phyloP scores from a whole-genome alignment of 257 asterid genomes.

The Jacaranda mimosifolia region DNA sequence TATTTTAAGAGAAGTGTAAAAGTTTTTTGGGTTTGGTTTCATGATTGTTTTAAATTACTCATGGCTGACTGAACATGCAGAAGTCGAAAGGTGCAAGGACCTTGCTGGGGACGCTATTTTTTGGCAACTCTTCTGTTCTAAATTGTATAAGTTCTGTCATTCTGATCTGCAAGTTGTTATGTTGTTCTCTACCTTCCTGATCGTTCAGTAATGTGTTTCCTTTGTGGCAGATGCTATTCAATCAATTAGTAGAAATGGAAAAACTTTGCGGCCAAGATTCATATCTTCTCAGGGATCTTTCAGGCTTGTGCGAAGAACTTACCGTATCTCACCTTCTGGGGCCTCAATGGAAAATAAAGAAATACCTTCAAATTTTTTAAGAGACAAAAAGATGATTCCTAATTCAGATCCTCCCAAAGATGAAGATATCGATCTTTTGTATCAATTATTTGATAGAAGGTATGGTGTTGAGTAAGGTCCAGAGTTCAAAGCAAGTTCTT shows the following conservation, averaged over 20 bases:
- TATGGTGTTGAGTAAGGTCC: conserved; percentile 31
- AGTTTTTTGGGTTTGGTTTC: conserved; percentile 13
- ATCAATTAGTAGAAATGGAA: conserved; percentile 40
- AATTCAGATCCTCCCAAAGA: conserved; percentile 73
- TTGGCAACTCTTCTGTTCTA: conserved; percentile 47
- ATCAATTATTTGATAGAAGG: conserved; percentile 83
- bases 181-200: conserved; percentile 20
- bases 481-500: background rate
- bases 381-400: conserved; percentile 76
- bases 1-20: background rate
- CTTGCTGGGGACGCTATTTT: conserved; percentile 45
- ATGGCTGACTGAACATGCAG: conserved; percentile 48
- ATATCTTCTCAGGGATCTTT: conserved; percentile 50
- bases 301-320: conserved; percentile 55
- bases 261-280: conserved; percentile 41
- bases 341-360: conserved; percentile 65
- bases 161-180: conserved; percentile 6
- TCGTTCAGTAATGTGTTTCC: conserved; percentile 18
- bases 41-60: conserved; percentile 16
- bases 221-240: conserved; percentile 51
- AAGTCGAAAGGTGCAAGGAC: conserved; percentile 47
- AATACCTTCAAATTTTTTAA: conserved; percentile 58
- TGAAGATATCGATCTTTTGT: conserved; percentile 64
- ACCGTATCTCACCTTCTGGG: conserved; percentile 70
- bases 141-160: conserved; percentile 9